A percentile compares a stretch with the other conserved stretches of the same genome.
phyloP scores from a whole-genome alignment of 2,329 filamentous ascomycete species.

The Xylaria sp. region DNA sequence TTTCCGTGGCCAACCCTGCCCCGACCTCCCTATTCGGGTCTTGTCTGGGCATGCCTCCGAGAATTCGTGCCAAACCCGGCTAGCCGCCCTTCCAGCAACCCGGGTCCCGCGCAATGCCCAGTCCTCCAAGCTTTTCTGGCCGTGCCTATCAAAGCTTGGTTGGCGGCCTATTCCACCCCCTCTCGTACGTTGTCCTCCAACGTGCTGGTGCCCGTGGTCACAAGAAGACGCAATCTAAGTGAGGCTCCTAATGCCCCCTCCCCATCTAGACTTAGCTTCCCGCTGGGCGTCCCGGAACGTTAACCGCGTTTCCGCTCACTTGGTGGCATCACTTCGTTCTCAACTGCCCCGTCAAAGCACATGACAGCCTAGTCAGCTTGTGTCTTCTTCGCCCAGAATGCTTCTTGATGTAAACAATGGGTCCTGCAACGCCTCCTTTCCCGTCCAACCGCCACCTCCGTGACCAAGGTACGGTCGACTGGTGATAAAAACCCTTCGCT shows the following conservation, averaged over 20 bases:
- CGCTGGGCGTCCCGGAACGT: conserved; percentile 27
- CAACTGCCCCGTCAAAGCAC: conserved; percentile 14
- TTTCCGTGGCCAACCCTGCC: conserved; percentile 35
- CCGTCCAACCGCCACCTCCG: conserved; percentile 40
- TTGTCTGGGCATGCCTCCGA: conserved; percentile 42
- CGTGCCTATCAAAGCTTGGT: conserved; percentile 14
- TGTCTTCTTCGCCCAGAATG: neutral
- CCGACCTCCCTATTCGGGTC: conserved; percentile 44
- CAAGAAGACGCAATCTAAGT: neutral
- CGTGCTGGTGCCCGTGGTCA: neutral
- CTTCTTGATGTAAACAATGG: conserved; percentile 23
- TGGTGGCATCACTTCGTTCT: conserved; percentile 6
- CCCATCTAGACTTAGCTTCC: conserved; percentile 9
- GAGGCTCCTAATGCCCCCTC: conserved; percentile 27
- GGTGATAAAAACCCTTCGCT: conserved; percentile 33
- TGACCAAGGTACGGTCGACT: conserved; percentile 20
- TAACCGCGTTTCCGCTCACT: conserved; percentile 34
- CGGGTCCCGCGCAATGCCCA: conserved; percentile 27
- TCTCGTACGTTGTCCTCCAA: conserved; percentile 14
- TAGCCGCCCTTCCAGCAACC: conserved; percentile 38
- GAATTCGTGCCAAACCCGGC: conserved; percentile 40
- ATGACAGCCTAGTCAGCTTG: neutral
- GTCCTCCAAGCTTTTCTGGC: conserved; percentile 1
- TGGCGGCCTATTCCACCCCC: conserved; percentile 20
- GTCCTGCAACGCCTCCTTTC: conserved; percentile 32